Evolutionary conservation across 2,329 filamentous ascomycete species (phyloP).

Genomic region (Tolypocladium ovalisporum): DNA sequence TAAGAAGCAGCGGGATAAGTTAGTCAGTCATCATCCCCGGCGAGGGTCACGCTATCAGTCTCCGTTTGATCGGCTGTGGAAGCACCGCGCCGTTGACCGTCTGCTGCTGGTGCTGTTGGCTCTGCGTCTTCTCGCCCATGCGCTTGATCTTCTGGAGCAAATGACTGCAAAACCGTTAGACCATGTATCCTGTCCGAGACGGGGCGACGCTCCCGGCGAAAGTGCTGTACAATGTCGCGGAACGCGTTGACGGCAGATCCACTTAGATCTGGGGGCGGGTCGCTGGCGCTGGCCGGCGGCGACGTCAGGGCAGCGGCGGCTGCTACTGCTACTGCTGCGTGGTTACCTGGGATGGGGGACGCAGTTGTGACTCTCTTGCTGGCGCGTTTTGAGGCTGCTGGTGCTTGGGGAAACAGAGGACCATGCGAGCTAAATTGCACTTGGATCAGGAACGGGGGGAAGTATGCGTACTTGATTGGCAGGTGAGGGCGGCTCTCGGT

Average conservation of each 20-base stretch:
- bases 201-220: slow-evolving; percentile 14
- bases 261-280: slow-evolving; percentile 5
- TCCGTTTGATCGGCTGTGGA: slow-evolving; percentile 35
- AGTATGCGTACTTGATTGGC: slow-evolving; percentile 43
- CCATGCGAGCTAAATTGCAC: slow-evolving; percentile 12
- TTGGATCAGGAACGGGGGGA: slow-evolving; percentile 21
- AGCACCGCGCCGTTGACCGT: slow-evolving; percentile 20
- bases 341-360: not conserved
- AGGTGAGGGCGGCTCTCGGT: slow-evolving; percentile 45
- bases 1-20: not conserved
- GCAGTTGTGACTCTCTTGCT: not conserved
- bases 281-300: not conserved
- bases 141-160: slow-evolving; percentile 44
- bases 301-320: not conserved
- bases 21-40: not conserved
- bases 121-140: slow-evolving; percentile 27
- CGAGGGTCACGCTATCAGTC: slow-evolving; percentile 24
- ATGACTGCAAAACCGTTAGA: slow-evolving; percentile 31
- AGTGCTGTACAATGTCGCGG: slow-evolving; percentile 12
- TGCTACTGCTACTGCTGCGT: not conserved
- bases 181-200: slow-evolving; percentile 15
- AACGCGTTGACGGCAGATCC: slow-evolving; percentile 11
- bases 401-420: slow-evolving; percentile 1
- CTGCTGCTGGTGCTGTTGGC: slow-evolving; percentile 14
- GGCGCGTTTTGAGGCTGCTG: not conserved